Base-by-base conservation (phyloP, 352 stramenopile genomes). In the Globisporangium acanthophoron region DNA sequence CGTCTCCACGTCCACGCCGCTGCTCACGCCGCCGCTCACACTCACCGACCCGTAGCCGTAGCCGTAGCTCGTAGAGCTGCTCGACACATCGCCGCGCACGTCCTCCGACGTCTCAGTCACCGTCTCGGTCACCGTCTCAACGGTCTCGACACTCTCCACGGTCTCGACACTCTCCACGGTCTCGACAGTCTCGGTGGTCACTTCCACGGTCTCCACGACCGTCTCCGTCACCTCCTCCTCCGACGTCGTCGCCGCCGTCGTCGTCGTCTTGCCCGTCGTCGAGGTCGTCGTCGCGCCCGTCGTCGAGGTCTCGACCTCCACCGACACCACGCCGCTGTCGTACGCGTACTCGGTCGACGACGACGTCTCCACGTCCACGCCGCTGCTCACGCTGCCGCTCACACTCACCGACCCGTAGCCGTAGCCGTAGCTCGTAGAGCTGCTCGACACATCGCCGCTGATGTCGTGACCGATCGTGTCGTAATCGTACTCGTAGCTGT, bases 261-360 rank as follows among this genome's bases (percentile, higher is more conserved):
- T 52, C 29, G 27, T 39, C 54, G 46, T 60, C 27, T 1, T 45
- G 7, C 16, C 40, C 1, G 40, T 45, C 40, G 40, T n/a, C 40
- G 13, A 6, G 13, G 40, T 45, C 11, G 40, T 45, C 40, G 31
- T 35, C 31, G 31, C 7, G 3, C 33, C n/a, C 5, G 27, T 59
- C 15, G n/a, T n/a, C n/a, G n/a, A n/a, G n/a, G 39, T 44, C 39
- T 44, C 39, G 39, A 44, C 9, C 11, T 44, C 39, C 9, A 44
- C 39, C 39, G 39, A 44, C 52, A 58, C 41, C 37, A 58, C 7
- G 39, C 52, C 52, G 41, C 52, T 58, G 37, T 58, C 52, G 41
- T 58, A 58, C 41, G 21, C 24, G 54, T 59, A 59, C 31, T 59
- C 45, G 27, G 54, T 59, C 45, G 54, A 44, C 54, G 52, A 57